phyloP scores from a whole-genome alignment of 495 filamentous ascomycete genomes.

The Hyaloscypha hepaticicola region DNA sequence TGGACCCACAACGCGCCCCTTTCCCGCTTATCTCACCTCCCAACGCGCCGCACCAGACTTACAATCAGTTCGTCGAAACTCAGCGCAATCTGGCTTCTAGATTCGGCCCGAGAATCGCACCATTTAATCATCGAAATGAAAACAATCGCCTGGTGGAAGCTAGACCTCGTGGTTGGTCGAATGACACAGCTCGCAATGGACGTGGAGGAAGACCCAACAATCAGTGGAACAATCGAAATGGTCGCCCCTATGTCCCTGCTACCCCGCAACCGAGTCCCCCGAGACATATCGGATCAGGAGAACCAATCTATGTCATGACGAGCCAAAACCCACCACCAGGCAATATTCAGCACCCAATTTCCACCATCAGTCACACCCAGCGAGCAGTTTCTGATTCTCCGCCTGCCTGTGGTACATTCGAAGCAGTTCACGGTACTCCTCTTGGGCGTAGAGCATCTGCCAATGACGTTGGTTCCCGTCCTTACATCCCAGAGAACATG shows the following conservation, averaged over 20 bases:
- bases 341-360: background rate
- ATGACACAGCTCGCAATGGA: conserved; percentile 11
- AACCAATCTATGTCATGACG: background rate
- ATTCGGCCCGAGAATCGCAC: background rate
- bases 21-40: background rate
- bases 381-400: background rate
- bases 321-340: background rate
- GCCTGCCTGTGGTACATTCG: background rate
- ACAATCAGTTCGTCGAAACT: conserved; percentile 1
- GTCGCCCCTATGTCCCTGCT: background rate
- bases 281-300: background rate
- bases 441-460: background rate
- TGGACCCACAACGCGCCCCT: background rate
- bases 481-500: background rate
- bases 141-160: background rate
- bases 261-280: conserved; percentile 8
- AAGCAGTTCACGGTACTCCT: background rate
- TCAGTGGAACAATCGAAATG: conserved; percentile 9
- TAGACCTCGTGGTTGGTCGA: conserved; percentile 22
- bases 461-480: background rate
- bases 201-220: background rate
- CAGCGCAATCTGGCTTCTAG: background rate
- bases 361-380: background rate
- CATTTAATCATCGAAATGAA: background rate
- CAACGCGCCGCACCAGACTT: background rate